Percentiles rank a stretch among this genome's conserved stretches.
These are phyloP conservation scores for Phialophora chinensis DNA, from an alignment of 2,329 filamentous ascomycete genomes.

Conservation along the genomic window DNA sequence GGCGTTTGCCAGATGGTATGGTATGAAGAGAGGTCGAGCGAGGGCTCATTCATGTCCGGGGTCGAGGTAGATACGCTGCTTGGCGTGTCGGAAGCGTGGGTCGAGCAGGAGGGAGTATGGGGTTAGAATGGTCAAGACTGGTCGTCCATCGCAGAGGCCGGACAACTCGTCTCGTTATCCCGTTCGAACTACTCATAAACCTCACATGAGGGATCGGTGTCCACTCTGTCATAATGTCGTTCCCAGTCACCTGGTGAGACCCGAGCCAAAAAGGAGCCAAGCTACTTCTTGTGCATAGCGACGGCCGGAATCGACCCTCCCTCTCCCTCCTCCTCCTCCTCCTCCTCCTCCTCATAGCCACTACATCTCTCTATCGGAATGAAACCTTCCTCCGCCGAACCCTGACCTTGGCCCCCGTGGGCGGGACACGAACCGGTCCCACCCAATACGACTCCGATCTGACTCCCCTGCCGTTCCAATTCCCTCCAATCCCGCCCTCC, in stretches of 20 bases:
- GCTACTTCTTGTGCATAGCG: no score
- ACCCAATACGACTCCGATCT: conserved; percentile 26
- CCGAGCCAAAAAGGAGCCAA: no score
- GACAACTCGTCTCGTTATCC: no score
- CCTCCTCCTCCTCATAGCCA: neutral
- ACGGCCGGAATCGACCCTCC: no score
- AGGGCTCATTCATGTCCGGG: conserved; percentile 1
- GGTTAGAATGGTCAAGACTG: neutral
- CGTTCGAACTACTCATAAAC: no score
- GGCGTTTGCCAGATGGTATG: conserved; percentile 4
- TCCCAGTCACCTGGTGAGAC: no score
- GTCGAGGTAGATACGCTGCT: neutral
- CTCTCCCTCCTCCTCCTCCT: no score
- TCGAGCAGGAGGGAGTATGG: neutral
- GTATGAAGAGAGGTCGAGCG: neutral
- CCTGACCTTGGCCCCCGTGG: conserved; percentile 30
- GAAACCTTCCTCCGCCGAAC: conserved; percentile 24
- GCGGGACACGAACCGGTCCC: conserved; percentile 27
- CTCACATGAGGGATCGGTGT: no score
- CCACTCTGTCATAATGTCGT: no score
- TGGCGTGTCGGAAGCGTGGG: neutral
- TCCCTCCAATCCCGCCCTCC: conserved; percentile 20
- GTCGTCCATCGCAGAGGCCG: no score
- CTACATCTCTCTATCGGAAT: conserved; percentile 3
- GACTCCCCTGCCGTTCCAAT: conserved; percentile 22